Conservation (phyloP, 768 basidiomycete species). For the Clavulina sp. region DNA sequence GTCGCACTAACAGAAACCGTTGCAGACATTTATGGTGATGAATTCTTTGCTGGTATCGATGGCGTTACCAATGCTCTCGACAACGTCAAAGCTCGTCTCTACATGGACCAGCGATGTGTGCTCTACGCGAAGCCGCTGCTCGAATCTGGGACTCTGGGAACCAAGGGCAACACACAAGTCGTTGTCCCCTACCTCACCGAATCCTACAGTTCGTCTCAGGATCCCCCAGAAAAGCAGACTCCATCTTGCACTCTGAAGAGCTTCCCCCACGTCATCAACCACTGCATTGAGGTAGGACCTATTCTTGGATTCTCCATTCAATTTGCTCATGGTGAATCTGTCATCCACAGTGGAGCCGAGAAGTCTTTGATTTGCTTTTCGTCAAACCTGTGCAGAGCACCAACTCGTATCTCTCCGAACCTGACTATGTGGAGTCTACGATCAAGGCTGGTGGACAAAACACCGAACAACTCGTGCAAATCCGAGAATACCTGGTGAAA, state of each 20-base stretch:
- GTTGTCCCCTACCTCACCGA: slow-evolving; percentile 88
- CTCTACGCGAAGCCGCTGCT: slow-evolving; percentile 91
- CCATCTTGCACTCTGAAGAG: slow-evolving; percentile 97
- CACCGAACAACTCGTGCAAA: slow-evolving; percentile 74
- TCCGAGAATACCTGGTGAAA: slow-evolving; percentile 75
- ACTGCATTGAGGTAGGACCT: slow-evolving; percentile 78
- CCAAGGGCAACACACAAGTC: slow-evolving; percentile 95
- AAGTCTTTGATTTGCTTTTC: slow-evolving; percentile 82
- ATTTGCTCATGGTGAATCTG: background rate
- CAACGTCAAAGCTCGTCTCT: slow-evolving; percentile 86
- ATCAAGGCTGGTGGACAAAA: slow-evolving; percentile 87
- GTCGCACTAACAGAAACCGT: slow-evolving; percentile 9
- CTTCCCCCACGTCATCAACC: slow-evolving; percentile 95
- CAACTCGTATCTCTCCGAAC: slow-evolving; percentile 92
- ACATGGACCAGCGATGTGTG: slow-evolving; percentile 93
- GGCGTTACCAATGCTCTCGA: slow-evolving; percentile 96
- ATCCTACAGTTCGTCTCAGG: slow-evolving; percentile 93
- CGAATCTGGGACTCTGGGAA: slow-evolving; percentile 95
- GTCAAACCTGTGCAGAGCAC: slow-evolving; percentile 87
- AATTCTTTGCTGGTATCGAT: slow-evolving; percentile 75
- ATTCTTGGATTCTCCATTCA: background rate
- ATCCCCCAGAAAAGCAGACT: slow-evolving; percentile 95
- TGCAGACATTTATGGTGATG: slow-evolving; percentile 69
- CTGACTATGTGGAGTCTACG: slow-evolving; percentile 82
- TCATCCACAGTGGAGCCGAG: slow-evolving; percentile 67